A percentile compares a stretch with the other conserved stretches of the same genome.
These are phyloP conservation scores for Castanopsis chinensis DNA, from an alignment of 306 rosid genomes.

Conservation along the genomic window DNA sequence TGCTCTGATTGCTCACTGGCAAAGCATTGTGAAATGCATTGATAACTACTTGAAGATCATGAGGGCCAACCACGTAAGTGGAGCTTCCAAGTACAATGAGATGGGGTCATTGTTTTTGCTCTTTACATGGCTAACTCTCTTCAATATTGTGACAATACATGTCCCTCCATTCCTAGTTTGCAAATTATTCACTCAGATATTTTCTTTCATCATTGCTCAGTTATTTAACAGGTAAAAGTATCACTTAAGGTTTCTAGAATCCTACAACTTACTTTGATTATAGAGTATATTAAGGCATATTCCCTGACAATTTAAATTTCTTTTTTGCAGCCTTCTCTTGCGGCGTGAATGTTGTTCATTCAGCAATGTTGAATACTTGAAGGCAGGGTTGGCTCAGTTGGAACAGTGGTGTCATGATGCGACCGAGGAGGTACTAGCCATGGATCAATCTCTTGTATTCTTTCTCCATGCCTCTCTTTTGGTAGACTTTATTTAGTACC, in stretches of 20 bases:
- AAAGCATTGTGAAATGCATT: constrained; percentile 91
- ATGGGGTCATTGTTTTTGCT: no score
- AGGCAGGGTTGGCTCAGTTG: constrained; percentile 92
- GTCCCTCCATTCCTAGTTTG: constrained; percentile 94
- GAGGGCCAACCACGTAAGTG: constrained; percentile 94
- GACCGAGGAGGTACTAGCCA: constrained; percentile 71
- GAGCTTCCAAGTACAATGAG: not conserved
- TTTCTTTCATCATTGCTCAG: constrained; percentile 95
- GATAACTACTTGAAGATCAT: constrained; percentile 76
- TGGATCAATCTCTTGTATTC: constrained; percentile 9
- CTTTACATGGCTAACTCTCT: no score
- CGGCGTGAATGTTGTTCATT: constrained; percentile 98
- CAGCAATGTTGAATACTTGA: constrained; percentile 95
- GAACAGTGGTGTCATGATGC: constrained; percentile 90
- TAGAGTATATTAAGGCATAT: no score
- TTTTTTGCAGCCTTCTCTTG: constrained; percentile 78
- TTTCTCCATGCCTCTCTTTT: not conserved
- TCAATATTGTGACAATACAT: constrained; percentile 26
- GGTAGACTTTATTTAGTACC: constrained; percentile 13
- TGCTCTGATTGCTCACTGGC: constrained; percentile 97
- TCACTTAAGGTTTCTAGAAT: not conserved
- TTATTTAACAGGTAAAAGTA: constrained; percentile 80
- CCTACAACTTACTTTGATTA: no score
- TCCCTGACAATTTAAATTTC: not conserved
- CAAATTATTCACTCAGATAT: constrained; percentile 90